Evolutionary conservation across 345 rosid genomes (phyloP).

Genomic region (Rhodamnia argentea): DNA sequence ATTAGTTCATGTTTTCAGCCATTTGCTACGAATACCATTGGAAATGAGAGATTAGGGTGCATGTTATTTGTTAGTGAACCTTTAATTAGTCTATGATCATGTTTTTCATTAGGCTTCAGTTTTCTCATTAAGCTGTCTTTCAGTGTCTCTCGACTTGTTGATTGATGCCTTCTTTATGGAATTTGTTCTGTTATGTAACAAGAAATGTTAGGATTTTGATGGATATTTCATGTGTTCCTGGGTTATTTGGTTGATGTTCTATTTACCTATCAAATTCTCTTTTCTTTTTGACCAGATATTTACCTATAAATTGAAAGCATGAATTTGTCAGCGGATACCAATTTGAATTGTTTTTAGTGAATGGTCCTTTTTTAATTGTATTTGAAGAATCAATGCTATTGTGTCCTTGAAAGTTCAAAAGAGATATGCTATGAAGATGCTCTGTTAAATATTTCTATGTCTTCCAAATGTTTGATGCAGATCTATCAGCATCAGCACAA

Average conservation of each 20-base stretch:
- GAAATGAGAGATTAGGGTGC: background rate
- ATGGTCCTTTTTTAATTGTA: background rate
- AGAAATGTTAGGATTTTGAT: background rate
- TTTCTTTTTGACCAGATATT: background rate
- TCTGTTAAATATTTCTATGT: background rate
- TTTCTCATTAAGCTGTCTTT: background rate
- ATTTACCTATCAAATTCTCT: background rate
- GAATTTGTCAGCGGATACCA: background rate
- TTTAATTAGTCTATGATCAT: background rate
- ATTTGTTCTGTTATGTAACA: background rate
- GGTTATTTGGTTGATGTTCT: background rate
- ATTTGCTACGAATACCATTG: background rate
- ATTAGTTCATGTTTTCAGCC: background rate
- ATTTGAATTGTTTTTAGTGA: background rate
- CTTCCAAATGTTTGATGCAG: conserved; percentile 18
- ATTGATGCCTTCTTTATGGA: background rate
- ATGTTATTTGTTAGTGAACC: background rate
- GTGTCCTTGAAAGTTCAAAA: background rate
- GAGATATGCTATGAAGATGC: background rate
- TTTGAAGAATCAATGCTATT: background rate
- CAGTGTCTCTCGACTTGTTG: background rate
- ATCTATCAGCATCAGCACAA: conserved; percentile 97
- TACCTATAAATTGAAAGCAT: background rate
- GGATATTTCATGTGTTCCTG: background rate
- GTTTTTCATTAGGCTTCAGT: background rate